phyloP scores from a whole-genome alignment of 805 yeast species.

The Teunomyces pallodes region DNA sequence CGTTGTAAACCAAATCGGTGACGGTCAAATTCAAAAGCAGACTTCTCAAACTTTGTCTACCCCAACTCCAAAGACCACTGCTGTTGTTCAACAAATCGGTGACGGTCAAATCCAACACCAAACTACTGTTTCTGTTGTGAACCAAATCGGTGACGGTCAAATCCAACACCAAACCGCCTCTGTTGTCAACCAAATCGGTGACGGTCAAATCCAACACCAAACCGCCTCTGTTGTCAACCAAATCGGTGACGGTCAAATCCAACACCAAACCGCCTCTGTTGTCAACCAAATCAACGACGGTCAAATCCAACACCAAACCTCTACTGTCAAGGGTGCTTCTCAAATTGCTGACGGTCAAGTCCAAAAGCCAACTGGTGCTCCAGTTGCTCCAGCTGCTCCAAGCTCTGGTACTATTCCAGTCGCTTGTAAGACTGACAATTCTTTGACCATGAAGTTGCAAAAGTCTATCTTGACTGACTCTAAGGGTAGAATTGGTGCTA shows the following conservation, averaged over 20 bases:
- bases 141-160: slow-evolving; percentile 26
- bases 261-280: slow-evolving; percentile 25
- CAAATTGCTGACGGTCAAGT: slow-evolving; percentile 34
- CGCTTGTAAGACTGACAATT: slow-evolving; percentile 21
- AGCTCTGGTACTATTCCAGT: slow-evolving; percentile 8
- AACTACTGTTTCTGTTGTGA: slow-evolving; percentile 24
- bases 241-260: slow-evolving; percentile 31
- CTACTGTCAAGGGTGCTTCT: slow-evolving; percentile 21
- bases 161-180: slow-evolving; percentile 25
- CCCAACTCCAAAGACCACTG: slow-evolving; percentile 32
- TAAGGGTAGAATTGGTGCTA: slow-evolving; percentile 69
- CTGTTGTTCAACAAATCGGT: slow-evolving; percentile 45
- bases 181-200: slow-evolving; percentile 46
- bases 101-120: slow-evolving; percentile 50
- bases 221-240: slow-evolving; percentile 22
- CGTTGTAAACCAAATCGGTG: slow-evolving; percentile 35
- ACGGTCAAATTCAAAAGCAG: slow-evolving; percentile 58
- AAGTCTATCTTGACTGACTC: slow-evolving; percentile 55
- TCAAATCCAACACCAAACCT: slow-evolving; percentile 25
- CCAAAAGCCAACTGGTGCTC: slow-evolving; percentile 18
- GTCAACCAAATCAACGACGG: slow-evolving; percentile 20
- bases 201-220: slow-evolving; percentile 45
- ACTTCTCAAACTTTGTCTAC: slow-evolving; percentile 40
- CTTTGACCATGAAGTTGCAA: slow-evolving; percentile 56
- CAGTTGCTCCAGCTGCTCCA: slow-evolving; percentile 6